Base-by-base conservation (phyloP, 768 basidiomycete species). In the Lactarius tabidus region DNA sequence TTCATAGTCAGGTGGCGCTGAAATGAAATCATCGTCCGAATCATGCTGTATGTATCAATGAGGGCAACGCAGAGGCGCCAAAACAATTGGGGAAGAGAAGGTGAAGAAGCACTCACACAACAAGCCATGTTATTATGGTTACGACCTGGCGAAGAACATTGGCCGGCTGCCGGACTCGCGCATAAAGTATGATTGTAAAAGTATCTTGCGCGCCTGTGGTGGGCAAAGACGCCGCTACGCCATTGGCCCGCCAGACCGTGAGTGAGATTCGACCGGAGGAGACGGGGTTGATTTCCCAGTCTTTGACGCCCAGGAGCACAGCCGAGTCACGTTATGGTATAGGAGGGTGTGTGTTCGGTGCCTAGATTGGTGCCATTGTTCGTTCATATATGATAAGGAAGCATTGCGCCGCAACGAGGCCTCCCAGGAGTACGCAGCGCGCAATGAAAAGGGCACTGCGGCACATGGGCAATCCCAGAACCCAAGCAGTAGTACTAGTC, bases 321-420 rank as follows among this genome's bases (percentile, higher is more conserved):
- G 41, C 41, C 20, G 41, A 10, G 20, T 45, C 33, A 33, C 33
- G 33, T 33, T 33, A 33, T 33, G 33, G 33, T 33, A 33, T 33
- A 33, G 43, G 43, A 45, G 20, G 1, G 41, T 20, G 41, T 43
- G 45, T 23, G 23, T 48, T 23, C 12, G 39, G 12, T 45, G n/a
- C 45, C 23, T 23, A 12, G 43, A 45, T 45, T 10, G 0, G 43
- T 45, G 43, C 43, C 43, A 7, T 45, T 10, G 43, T 45, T 20
- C 43, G 23, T 48, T 12, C 7, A 48, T 12, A 29, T 39, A 56
- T 10, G 48, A 56, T 57, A 61, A 57, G 36, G 36, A 23, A 35
- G 29, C 6, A 43, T 61, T 61, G 64, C 64, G 60, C 60, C 60
- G 55, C 59, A 57, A 59, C 23, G 52, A 60, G 64, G 54, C 43